Conservation (phyloP, 1,139 yeast species). For the Blastobotrys malaysiensis region DNA sequence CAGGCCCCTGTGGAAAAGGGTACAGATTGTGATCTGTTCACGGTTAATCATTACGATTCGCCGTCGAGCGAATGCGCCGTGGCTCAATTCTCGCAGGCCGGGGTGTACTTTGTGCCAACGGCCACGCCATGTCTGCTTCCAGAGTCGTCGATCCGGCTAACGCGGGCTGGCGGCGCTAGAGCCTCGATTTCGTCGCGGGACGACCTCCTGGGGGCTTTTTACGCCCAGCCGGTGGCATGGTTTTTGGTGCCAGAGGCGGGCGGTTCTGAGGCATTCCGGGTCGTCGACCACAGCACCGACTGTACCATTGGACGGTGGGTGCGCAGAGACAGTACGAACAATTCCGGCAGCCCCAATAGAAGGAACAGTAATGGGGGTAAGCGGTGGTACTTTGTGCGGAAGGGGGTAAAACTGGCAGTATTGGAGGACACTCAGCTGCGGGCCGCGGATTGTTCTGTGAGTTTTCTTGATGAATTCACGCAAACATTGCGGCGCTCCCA, state of each 20-base stretch:
- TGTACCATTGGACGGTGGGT: constrained; percentile 17
- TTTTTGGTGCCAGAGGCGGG: constrained; percentile 8
- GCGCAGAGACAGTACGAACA: constrained; percentile 8
- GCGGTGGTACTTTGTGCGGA: constrained; percentile 15
- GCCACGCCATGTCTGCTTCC: constrained; percentile 10
- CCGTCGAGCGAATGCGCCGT: constrained; percentile 1
- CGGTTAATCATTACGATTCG: constrained; percentile 8
- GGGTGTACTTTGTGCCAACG: constrained; percentile 9
- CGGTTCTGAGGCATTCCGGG: constrained; percentile 7
- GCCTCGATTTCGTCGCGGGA: background rate
- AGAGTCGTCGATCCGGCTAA: constrained; percentile 7
- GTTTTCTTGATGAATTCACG: constrained; percentile 10
- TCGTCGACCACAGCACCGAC: constrained; percentile 17
- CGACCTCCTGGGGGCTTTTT: constrained; percentile 7
- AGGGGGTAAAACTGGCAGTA: constrained; percentile 13
- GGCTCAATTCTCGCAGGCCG: constrained; percentile 6
- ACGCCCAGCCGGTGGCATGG: constrained; percentile 18
- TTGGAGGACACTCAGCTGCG: constrained; percentile 12
- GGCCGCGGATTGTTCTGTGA: constrained; percentile 9
- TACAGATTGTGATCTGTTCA: constrained; percentile 1
- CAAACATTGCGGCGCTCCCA: background rate
- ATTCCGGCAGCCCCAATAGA: constrained; percentile 2
- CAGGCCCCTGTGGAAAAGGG: constrained; percentile 8
- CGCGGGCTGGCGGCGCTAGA: background rate
- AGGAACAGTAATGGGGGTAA: background rate